These are phyloP conservation scores for Xerocomus cyaneibrunnescens DNA, from an alignment of 1,284 basidiomycete genomes.

Conservation along the genomic window DNA sequence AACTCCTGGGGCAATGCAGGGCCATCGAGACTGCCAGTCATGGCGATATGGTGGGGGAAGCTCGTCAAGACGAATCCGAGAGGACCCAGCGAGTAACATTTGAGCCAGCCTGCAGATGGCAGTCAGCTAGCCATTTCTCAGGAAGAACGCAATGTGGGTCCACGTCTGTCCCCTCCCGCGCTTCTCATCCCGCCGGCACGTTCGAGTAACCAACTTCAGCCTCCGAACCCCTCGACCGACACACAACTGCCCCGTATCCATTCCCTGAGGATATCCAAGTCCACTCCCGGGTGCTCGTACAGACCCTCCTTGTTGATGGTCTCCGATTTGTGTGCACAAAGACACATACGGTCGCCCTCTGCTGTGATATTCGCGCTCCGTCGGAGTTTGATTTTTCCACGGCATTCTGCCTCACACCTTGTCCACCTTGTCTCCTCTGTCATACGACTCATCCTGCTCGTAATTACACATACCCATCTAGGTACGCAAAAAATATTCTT, in stretches of 20 bases:
- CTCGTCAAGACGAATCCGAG: not conserved
- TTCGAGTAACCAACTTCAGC: slow-evolving; percentile 11
- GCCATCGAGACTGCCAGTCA: slow-evolving; percentile 5
- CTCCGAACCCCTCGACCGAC: slow-evolving; percentile 12
- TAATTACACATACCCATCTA: slow-evolving; percentile 23
- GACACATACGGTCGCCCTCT: slow-evolving; percentile 1
- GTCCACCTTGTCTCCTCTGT: slow-evolving; percentile 38
- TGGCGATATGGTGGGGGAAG: slow-evolving; percentile 4
- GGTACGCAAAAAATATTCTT: slow-evolving; percentile 29
- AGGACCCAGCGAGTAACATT: slow-evolving; percentile 1
- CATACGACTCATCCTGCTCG: slow-evolving; percentile 25
- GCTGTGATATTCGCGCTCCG: slow-evolving; percentile 32
- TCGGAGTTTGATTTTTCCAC: slow-evolving; percentile 37
- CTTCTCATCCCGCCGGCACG: slow-evolving; percentile 10
- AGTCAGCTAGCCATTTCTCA: slow-evolving; percentile 8
- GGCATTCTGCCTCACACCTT: slow-evolving; percentile 34
- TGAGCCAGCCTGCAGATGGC: slow-evolving; percentile 7
- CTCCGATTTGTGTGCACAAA: not conserved
- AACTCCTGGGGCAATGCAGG: slow-evolving; percentile 10
- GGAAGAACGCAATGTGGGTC: slow-evolving; percentile 8
- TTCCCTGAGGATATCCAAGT: not conserved
- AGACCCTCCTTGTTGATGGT: not conserved
- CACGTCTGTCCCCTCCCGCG: not conserved
- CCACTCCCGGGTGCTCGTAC: not conserved
- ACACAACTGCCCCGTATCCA: not conserved